phyloP scores from a whole-genome alignment of 2,329 filamentous ascomycete genomes.

The Fusarium stilboides region DNA sequence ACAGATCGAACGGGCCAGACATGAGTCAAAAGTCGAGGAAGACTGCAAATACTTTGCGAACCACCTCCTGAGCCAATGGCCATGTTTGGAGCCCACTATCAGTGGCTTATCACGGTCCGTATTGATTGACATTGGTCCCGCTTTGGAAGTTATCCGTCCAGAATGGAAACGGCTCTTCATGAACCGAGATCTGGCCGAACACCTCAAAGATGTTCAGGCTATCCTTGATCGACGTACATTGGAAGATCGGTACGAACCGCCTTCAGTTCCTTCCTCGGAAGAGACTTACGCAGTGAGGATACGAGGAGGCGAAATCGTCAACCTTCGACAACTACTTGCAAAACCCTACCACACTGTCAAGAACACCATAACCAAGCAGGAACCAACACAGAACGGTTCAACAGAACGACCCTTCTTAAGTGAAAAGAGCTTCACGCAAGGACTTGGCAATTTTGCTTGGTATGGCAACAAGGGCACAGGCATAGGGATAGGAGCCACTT shows the following conservation, averaged over 20 bases:
- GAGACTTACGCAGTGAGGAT: constrained; percentile 34
- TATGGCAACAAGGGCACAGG: constrained; percentile 1
- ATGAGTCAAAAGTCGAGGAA: constrained; percentile 44
- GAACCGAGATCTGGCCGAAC: constrained; percentile 42
- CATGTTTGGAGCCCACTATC: constrained; percentile 44
- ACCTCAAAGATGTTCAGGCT: constrained; percentile 37
- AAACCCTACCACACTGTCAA: constrained; percentile 32
- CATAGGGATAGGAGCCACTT: neutral
- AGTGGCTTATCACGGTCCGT: constrained; percentile 27
- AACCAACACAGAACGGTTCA: neutral
- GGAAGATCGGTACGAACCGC: constrained; percentile 32
- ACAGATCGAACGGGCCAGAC: constrained; percentile 36
- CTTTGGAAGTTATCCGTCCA: constrained; percentile 44
- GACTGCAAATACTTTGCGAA: constrained; percentile 44
- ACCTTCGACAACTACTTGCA: constrained; percentile 36
- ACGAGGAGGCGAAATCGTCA: constrained; percentile 39
- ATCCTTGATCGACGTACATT: constrained; percentile 39
- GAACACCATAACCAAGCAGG: neutral
- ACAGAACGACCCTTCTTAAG: constrained; percentile 29
- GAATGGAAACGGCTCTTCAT: constrained; percentile 48
- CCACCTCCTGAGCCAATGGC: constrained; percentile 47
- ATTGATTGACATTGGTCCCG: constrained; percentile 44
- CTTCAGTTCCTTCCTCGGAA: constrained; percentile 27
- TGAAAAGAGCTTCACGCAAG: constrained; percentile 12
- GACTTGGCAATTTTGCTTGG: constrained; percentile 10